A percentile compares a stretch with the other conserved stretches of the same genome.
These are phyloP conservation scores for Diaporthe velutina DNA, from an alignment of 2,329 filamentous ascomycete species.

Conservation along the genomic window DNA sequence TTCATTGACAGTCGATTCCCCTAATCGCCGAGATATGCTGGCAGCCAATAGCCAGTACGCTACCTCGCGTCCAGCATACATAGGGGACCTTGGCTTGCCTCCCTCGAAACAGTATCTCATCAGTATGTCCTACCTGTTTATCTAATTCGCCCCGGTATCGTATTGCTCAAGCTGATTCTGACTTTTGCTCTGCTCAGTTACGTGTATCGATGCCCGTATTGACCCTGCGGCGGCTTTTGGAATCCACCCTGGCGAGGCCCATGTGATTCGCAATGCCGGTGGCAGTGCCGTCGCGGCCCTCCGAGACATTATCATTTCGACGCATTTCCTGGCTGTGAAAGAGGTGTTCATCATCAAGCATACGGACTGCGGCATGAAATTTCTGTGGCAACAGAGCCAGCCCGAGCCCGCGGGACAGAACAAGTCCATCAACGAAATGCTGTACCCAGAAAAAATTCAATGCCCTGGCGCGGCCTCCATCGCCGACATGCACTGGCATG, in stretches of 20 bases:
- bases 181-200: constrained; percentile 65
- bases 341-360: constrained; percentile 84
- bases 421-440: background rate
- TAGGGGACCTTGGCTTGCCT: constrained; percentile 66
- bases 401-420: fast-evolving
- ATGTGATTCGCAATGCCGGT: constrained; percentile 82
- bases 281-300: constrained; percentile 77
- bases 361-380: constrained; percentile 77
- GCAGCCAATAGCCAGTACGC: background rate
- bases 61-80: background rate
- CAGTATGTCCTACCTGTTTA: constrained; percentile 54
- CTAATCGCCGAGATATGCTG: background rate
- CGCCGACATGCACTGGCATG: background rate
- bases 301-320: constrained; percentile 82
- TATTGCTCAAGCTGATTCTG: constrained; percentile 20
- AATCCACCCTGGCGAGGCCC: constrained; percentile 80
- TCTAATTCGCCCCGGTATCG: no score
- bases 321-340: constrained; percentile 81
- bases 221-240: constrained; percentile 78
- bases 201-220: constrained; percentile 85
- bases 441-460: background rate
- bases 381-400: no score
- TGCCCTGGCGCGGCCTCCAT: constrained; percentile 18
- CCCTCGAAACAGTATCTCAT: constrained; percentile 78
- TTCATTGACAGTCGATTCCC: background rate